Conservation (phyloP, 352 stramenopile genomes). For the Pythium guiyangense region DNA sequence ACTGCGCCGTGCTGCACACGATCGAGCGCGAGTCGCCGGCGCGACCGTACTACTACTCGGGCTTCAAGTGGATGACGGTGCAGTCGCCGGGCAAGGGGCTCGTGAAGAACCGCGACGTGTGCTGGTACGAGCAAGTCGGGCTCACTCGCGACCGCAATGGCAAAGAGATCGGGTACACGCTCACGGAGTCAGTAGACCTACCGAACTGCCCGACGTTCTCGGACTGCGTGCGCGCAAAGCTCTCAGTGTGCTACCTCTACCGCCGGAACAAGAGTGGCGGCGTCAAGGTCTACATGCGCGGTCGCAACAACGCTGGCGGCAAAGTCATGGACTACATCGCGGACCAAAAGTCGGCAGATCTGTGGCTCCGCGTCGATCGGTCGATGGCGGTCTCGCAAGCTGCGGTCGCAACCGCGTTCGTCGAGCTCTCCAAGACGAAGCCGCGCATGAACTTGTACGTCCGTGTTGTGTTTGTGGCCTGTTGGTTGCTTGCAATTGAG, state of each 20-base stretch:
- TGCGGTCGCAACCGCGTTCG: constrained; percentile 49
- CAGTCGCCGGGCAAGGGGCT: constrained; percentile 60
- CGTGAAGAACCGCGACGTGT: constrained; percentile 77
- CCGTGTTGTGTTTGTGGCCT: background rate
- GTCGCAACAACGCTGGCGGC: constrained; percentile 61
- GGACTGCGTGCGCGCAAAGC: constrained; percentile 61
- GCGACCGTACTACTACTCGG: constrained; percentile 67
- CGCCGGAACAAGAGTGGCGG: constrained; percentile 68
- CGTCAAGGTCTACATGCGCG: constrained; percentile 75
- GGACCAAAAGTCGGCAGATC: constrained; percentile 66
- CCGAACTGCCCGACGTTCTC: constrained; percentile 58
- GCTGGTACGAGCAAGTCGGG: constrained; percentile 75
- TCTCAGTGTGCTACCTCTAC: constrained; percentile 75
- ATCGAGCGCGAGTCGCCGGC: constrained; percentile 40
- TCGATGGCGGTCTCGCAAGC: constrained; percentile 46
- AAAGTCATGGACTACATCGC: constrained; percentile 71
- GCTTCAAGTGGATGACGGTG: constrained; percentile 84
- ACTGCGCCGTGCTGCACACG: constrained; percentile 67
- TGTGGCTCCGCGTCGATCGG: constrained; percentile 64
- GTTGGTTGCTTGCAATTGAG: constrained; percentile 15
- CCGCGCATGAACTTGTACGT: constrained; percentile 14
- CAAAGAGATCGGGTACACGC: constrained; percentile 78
- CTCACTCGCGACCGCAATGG: constrained; percentile 61
- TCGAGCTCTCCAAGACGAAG: constrained; percentile 38
- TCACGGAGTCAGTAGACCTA: constrained; percentile 72